These are phyloP conservation scores for Penicillium cataractarum DNA, from an alignment of 495 filamentous ascomycete species.

Conservation along the genomic window DNA sequence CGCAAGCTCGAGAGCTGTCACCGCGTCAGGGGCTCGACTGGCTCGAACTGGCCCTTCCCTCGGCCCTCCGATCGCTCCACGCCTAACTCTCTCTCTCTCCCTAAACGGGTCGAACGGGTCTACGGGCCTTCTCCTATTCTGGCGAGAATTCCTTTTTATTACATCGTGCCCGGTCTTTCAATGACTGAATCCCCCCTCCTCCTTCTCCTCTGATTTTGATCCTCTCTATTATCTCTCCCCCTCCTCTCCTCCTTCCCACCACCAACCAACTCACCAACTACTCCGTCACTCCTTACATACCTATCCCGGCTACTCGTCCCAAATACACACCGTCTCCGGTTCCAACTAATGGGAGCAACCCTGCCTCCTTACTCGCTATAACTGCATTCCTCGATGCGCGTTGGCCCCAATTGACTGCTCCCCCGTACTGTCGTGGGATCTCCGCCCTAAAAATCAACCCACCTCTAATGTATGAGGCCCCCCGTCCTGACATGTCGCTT, in stretches of 20 bases:
- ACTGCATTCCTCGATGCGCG: slow-evolving; percentile 29
- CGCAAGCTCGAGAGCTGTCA: slow-evolving; percentile 46
- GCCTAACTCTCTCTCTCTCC: neutral
- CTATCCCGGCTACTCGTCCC: neutral
- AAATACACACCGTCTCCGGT: neutral
- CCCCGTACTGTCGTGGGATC: slow-evolving; percentile 20
- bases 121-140: slow-evolving; percentile 45
- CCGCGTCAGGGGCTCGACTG: slow-evolving; percentile 46
- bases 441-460: slow-evolving; percentile 6
- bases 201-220: neutral
- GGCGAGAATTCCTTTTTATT: slow-evolving; percentile 43
- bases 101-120: slow-evolving; percentile 26
- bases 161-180: slow-evolving; percentile 35
- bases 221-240: slow-evolving; percentile 32
- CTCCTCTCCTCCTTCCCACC: slow-evolving; percentile 30
- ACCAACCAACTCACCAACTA: slow-evolving; percentile 25
- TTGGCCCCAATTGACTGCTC: slow-evolving; percentile 28
- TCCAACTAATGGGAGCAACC: slow-evolving; percentile 17
- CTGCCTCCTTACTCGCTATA: slow-evolving; percentile 31
- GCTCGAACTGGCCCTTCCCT: slow-evolving; percentile 14
- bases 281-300: slow-evolving; percentile 36
- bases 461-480: slow-evolving; percentile 18
- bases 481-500: neutral
- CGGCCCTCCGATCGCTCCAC: slow-evolving; percentile 40
- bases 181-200: neutral